phyloP scores from a whole-genome alignment of 208 protist species.

The Leishmania arabica region DNA sequence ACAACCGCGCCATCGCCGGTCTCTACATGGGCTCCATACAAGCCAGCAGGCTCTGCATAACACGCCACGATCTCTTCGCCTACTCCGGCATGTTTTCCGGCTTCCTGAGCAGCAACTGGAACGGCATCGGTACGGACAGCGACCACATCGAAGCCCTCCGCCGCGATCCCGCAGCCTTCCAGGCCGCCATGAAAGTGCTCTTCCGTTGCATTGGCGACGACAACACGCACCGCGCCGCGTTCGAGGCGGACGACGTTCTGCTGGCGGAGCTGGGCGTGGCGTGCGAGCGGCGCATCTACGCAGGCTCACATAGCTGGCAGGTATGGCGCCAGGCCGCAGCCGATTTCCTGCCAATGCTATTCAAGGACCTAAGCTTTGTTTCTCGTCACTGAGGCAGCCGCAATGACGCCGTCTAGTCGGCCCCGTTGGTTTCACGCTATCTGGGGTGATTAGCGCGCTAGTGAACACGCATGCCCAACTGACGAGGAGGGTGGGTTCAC shows the following conservation, averaged over 20 bases:
- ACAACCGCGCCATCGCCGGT: slow-evolving; percentile 35
- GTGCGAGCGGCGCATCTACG: slow-evolving; percentile 30
- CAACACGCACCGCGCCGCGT: slow-evolving; percentile 5
- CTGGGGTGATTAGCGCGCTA: background rate
- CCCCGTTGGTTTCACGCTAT: background rate
- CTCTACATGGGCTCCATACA: slow-evolving; percentile 41
- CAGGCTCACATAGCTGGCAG: slow-evolving; percentile 39
- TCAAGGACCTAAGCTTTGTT: background rate
- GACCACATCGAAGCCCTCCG: slow-evolving; percentile 31
- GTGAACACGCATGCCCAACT: background rate
- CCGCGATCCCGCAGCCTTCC: slow-evolving; percentile 13
- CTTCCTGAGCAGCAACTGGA: slow-evolving; percentile 28
- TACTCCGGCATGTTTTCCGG: slow-evolving; percentile 36
- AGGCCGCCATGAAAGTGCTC: slow-evolving; percentile 22
- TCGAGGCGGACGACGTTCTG: slow-evolving; percentile 29
- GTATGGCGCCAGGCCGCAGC: slow-evolving; percentile 32
- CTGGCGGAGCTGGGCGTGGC: slow-evolving; percentile 31
- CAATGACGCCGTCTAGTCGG: background rate
- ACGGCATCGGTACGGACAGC: slow-evolving; percentile 7
- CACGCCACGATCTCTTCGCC: slow-evolving; percentile 31
- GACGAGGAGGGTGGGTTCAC: background rate
- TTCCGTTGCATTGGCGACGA: slow-evolving; percentile 31
- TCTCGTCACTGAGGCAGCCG: background rate
- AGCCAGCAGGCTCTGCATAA: slow-evolving; percentile 21
- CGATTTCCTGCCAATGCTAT: slow-evolving; percentile 34